Conservation (phyloP, 208 protist genomes). For the Leishmania aethiopica region DNA sequence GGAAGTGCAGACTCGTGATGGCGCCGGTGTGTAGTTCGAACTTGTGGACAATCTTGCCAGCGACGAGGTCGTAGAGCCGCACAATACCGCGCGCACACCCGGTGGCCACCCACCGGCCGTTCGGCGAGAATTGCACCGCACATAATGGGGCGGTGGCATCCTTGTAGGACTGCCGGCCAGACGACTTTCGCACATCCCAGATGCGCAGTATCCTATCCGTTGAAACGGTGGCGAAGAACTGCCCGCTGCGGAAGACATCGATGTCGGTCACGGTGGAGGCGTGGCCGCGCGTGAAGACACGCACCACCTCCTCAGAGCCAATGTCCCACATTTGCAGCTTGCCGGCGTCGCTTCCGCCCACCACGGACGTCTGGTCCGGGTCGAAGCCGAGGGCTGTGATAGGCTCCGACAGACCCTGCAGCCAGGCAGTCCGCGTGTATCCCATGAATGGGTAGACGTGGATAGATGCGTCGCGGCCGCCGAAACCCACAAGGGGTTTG, state of each 20-base stretch:
- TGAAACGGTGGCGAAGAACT: slow-evolving; percentile 75
- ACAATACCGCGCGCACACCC: slow-evolving; percentile 74
- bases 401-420: slow-evolving; percentile 54
- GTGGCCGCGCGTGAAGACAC: slow-evolving; percentile 68
- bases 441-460: slow-evolving; percentile 72
- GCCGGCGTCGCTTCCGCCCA: slow-evolving; percentile 65
- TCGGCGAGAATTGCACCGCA: slow-evolving; percentile 74
- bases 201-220: slow-evolving; percentile 79
- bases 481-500: slow-evolving; percentile 68
- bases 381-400: slow-evolving; percentile 75
- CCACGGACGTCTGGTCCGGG: slow-evolving; percentile 50
- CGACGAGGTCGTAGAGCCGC: slow-evolving; percentile 72
- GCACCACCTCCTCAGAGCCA: slow-evolving; percentile 53
- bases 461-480: slow-evolving; percentile 57
- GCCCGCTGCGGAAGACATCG: slow-evolving; percentile 61
- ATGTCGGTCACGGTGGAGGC: slow-evolving; percentile 64
- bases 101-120: slow-evolving; percentile 68
- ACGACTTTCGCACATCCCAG: slow-evolving; percentile 86
- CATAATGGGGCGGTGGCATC: slow-evolving; percentile 57
- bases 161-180: slow-evolving; percentile 76
- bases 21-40: slow-evolving; percentile 64
- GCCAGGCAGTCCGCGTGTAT: slow-evolving; percentile 47
- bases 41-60: slow-evolving; percentile 46
- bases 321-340: slow-evolving; percentile 75
- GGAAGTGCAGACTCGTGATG: slow-evolving; percentile 83